Evolutionary conservation across 345 rosid genomes (phyloP), one percentile per base, ranked within the genome.

Genomic region (Tarenaya hassleriana): DNA sequence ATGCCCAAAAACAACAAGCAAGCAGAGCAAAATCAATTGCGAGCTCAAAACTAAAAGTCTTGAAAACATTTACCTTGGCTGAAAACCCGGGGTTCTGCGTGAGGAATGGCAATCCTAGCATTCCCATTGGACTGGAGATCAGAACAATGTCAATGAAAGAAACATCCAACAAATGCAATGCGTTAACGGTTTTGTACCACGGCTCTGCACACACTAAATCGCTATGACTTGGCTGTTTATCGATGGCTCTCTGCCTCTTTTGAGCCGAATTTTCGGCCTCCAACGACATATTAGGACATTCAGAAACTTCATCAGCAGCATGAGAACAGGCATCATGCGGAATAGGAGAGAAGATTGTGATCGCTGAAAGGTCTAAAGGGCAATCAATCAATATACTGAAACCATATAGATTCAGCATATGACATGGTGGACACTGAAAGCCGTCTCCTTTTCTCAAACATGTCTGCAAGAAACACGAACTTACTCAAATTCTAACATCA

Each of bases 61-160:
- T 1, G 11, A 50, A 58, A 43, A 45, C 12, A 13, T 8, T 58
- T 73, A 91, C 96, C 95, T 84, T 82, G 5, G 96, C 95, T 31
- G 78, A 79, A 69, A 87, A 91, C 5, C 73, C 74, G 37, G 74
- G 66, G 31, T 31, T 60, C 35, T 66, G 82, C 33, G 84, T 82
- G 39, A 91, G 83, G 69, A 78, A 81, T 0, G 90, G 98, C 55
- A 91, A 75, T 19, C 96, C 98, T 1, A 91, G 86, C 75, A 91
- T 69, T 46, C 96, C 89, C 79, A 71, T 75, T 1, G 83, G 80
- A 56, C 80, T 87, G 8, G 96, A 79, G 39, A 91, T 84, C 29
- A 84, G 66, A 41, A 91, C 88, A 47, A 82, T 31, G 52, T 87
- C 95, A 55, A 87, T 76, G 7, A 80, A 87, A 45, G 87, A 79